These are phyloP conservation scores for Carallia brachiata DNA, from an alignment of 345 rosid genomes.

Conservation along the genomic window DNA sequence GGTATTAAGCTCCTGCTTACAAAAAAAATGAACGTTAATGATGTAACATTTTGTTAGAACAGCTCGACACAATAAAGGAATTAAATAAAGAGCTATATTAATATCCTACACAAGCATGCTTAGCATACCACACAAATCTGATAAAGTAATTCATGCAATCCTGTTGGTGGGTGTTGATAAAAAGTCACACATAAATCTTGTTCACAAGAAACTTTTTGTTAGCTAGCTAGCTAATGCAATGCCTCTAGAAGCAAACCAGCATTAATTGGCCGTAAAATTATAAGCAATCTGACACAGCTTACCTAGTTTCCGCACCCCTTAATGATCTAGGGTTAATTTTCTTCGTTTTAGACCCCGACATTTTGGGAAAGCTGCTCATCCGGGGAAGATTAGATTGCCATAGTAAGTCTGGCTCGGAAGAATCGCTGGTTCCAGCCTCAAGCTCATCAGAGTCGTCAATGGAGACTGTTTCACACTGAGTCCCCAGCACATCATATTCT, in stretches of 20 bases:
- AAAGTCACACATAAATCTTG: too few relatives aligned
- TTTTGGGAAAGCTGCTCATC: conserved; percentile 36
- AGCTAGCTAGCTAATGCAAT: too few relatives aligned
- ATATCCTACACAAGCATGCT: too few relatives aligned
- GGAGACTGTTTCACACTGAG: conserved; percentile 27
- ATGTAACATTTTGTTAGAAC: neutral
- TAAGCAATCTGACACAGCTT: conserved; percentile 9
- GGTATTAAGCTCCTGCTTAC: conserved; percentile 64
- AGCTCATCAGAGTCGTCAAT: conserved; percentile 32
- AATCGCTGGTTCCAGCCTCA: conserved; percentile 33
- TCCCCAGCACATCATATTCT: conserved; percentile 46
- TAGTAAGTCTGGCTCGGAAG: conserved; percentile 63
- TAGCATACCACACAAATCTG: too few relatives aligned
- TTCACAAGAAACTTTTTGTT: too few relatives aligned
- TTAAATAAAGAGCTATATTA: too few relatives aligned
- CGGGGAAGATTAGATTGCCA: conserved; percentile 58
- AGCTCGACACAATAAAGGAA: neutral
- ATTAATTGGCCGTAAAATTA: neutral
- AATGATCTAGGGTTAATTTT: conserved; percentile 10
- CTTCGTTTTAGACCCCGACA: conserved; percentile 35
- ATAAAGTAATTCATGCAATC: too few relatives aligned
- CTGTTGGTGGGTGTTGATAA: too few relatives aligned
- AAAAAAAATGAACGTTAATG: neutral
- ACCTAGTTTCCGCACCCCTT: conserved; percentile 38
- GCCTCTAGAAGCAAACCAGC: too few relatives aligned